Percentiles rank a stretch among this genome's conserved stretches.
These are phyloP conservation scores for Quillaja saponaria DNA, from an alignment of 306 rosid genomes.

Conservation along the genomic window DNA sequence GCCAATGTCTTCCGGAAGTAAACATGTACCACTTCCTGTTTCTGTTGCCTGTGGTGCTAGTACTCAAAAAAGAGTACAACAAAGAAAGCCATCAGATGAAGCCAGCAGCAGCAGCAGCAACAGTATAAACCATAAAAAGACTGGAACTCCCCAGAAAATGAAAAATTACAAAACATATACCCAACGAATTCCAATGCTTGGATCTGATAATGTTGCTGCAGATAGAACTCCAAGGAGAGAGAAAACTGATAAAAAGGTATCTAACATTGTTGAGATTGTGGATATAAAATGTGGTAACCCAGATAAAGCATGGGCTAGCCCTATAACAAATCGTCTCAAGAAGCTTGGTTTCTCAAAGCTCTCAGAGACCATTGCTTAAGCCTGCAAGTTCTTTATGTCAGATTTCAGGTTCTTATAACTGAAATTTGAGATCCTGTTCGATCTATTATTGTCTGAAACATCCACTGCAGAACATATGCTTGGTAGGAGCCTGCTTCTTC, in stretches of 20 bases:
- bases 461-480: constrained; percentile 68
- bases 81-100: constrained; percentile 60
- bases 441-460: constrained; percentile 50
- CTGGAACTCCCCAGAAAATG: constrained; percentile 46
- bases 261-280: constrained; percentile 74
- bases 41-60: constrained; percentile 46
- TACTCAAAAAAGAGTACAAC: constrained; percentile 53
- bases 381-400: constrained; percentile 49
- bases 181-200: constrained; percentile 70
- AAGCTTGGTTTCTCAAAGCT: constrained; percentile 85
- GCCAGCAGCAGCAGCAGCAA: constrained; percentile 54
- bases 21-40: constrained; percentile 44
- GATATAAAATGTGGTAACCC: constrained; percentile 76
- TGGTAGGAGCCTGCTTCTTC: constrained; percentile 52
- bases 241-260: constrained; percentile 60
- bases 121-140: constrained; percentile 37
- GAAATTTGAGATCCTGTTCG: constrained; percentile 49
- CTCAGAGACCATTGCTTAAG: constrained; percentile 72
- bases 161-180: constrained; percentile 47
- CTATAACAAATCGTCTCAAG: constrained; percentile 67
- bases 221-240: constrained; percentile 51
- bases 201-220: constrained; percentile 43
- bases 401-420: constrained; percentile 65
- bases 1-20: constrained; percentile 52
- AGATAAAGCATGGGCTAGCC: constrained; percentile 76